Conservation (phyloP, 352 stramenopile genomes). For the Thalassiosira gravida region DNA sequence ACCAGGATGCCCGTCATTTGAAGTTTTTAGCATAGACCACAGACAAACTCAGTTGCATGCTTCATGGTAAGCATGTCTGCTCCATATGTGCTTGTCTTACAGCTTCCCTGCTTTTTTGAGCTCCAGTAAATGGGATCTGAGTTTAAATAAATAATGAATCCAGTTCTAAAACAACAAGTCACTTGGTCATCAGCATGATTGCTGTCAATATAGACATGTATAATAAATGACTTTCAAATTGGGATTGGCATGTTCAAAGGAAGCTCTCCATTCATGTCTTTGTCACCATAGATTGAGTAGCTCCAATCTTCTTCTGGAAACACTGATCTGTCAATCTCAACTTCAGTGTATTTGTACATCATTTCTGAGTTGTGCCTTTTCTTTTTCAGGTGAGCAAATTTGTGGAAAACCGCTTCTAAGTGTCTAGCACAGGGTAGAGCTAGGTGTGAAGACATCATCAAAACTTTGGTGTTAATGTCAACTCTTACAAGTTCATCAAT, state of each 20-base stretch:
- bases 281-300: not conserved
- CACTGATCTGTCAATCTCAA: not conserved
- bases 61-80: slow-evolving; percentile 13
- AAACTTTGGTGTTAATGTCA: slow-evolving; percentile 48
- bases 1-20: slow-evolving; percentile 33
- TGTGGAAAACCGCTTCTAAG: slow-evolving; percentile 22
- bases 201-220: slow-evolving; percentile 29
- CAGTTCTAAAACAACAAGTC: slow-evolving; percentile 21
- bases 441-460: slow-evolving; percentile 46
- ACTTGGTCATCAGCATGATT: slow-evolving; percentile 29
- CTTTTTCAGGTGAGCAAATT: slow-evolving; percentile 44
- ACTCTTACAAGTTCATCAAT: slow-evolving; percentile 15
- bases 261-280: slow-evolving; percentile 6
- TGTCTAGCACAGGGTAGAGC: slow-evolving; percentile 35
- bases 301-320: not conserved
- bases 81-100: slow-evolving; percentile 29
- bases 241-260: slow-evolving; percentile 6
- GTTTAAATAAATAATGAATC: slow-evolving; percentile 32
- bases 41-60: slow-evolving; percentile 22
- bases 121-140: slow-evolving; percentile 25
- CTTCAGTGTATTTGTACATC: not conserved
- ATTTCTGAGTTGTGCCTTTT: slow-evolving; percentile 30
- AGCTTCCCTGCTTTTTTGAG: slow-evolving; percentile 27
- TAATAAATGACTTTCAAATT: not conserved
- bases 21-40: slow-evolving; percentile 44